Base-by-base conservation (phyloP, 345 rosid genomes). In the Pistacia integerrima region DNA sequence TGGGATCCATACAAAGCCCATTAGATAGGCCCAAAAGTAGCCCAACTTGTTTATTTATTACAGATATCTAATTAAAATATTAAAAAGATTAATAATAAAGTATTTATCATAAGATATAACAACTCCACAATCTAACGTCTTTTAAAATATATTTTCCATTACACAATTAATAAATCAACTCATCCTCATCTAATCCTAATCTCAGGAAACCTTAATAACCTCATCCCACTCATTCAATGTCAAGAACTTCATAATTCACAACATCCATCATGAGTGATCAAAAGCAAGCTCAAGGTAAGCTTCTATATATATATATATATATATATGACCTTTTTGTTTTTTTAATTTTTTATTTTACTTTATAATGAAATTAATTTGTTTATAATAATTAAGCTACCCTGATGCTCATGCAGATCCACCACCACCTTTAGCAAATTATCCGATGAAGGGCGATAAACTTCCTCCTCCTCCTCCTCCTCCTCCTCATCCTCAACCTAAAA, bases 121-220 rank as follows among this genome's bases (percentile, higher is more conserved):
- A 9, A 63, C 67, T 63, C 67, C 67, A 63, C 67, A 36, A 63
- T 63, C 67, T 33, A 46, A 10, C 16, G 12, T 63, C 67, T 63
- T 63, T 63, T 61, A 38, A 38, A 38, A 38, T 38, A 30, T 30
- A 30, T 25, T 25, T 25, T 4, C 41, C 41, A 38, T 4, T 38
- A 38, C 41, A 38, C 7, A 38, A 6, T 38, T 38, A 38, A 38
- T 61, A 28, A 12, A 25, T 13, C 54, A 9, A 49, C 14, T 49
- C 4, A 49, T 49, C 14, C 3, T 11, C 3, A 5, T 49, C 14
- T 7, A 28, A 25, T 61, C 38, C 5, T 4, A 4, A 4, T 61
- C 65, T 30, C 14, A 28, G 30, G 8, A 25, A 25, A 16, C 5
- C 65, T 30, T 35, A 25, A 11, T 61, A 35, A 6, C 14, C 7